phyloP scores from a whole-genome alignment of 2,329 filamentous ascomycete species.

The Aspergillus sp. region DNA sequence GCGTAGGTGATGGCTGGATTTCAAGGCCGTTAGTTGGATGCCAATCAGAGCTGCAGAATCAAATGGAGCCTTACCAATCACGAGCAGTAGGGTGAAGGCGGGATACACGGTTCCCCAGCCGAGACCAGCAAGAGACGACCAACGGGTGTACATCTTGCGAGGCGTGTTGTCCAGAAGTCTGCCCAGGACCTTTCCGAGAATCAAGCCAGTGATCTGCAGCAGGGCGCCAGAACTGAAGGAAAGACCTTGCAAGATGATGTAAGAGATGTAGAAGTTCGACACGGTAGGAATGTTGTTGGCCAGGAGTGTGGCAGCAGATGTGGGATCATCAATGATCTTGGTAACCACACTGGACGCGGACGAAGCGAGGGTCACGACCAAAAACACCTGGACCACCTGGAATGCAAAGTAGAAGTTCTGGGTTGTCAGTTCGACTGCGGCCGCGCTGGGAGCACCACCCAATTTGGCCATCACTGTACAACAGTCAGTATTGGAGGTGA shows the following conservation, averaged over 20 bases:
- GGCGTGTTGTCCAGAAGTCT: constrained; percentile 75
- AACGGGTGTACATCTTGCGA: constrained; percentile 74
- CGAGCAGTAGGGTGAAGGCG: constrained; percentile 75
- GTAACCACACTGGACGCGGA: constrained; percentile 70
- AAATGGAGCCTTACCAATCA: constrained; percentile 62
- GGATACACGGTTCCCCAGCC: constrained; percentile 84
- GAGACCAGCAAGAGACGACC: constrained; percentile 69
- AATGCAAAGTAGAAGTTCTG: constrained; percentile 81
- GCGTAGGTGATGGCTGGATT: constrained; percentile 74
- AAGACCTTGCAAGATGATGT: constrained; percentile 90
- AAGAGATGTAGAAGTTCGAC: constrained; percentile 93
- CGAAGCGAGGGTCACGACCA: constrained; percentile 80
- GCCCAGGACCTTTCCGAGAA: constrained; percentile 72
- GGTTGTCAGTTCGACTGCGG: constrained; percentile 80
- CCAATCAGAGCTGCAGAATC: constrained; percentile 4
- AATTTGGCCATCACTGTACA: constrained; percentile 69
- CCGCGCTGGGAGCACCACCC: constrained; percentile 75
- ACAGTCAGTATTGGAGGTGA: background rate
- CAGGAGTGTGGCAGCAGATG: constrained; percentile 61
- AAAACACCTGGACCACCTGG: constrained; percentile 80
- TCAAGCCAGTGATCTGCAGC: constrained; percentile 70
- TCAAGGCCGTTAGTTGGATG: background rate
- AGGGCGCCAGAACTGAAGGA: constrained; percentile 73
- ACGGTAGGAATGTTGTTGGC: constrained; percentile 74
- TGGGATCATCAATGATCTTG: constrained; percentile 63